Evolutionary conservation across 2,329 filamentous ascomycete genomes (phyloP), one percentile per base, ranked within the genome.

Genomic region (Huntiella moniliformis): DNA sequence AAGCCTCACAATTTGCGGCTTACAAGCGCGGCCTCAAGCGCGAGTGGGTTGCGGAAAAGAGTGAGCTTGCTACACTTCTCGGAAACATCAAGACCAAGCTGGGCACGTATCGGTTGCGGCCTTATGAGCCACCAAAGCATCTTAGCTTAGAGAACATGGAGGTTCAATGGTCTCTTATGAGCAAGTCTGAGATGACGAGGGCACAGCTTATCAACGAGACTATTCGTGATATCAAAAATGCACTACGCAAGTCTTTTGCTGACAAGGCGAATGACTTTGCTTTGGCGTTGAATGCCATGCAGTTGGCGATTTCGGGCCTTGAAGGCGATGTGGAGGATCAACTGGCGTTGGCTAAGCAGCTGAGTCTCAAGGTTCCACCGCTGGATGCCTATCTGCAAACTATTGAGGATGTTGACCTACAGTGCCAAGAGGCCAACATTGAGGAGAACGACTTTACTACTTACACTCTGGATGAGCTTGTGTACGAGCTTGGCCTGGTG

Each of bases 391-490:
- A 92, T 58, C 71, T 98, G 36, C 78, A 84, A 52, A 82, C 85
- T 52, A 95, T 98, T 57, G 82, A 77, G 11, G 76, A 75, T 8
- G 73, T 96, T 41, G 87, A 95, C 57, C 75, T 77, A 52, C 85
- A 94, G 63, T 98, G 91, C 59, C 74, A 79, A 50, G 88, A 96
- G 65, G 91, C 91, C 51, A 96, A 98, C 60, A 95, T 98, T 52
- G 91, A 98, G 62, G 91, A 98, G 57, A 98, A 98, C 61, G 91
- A 98, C 65, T 96, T 91, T 61, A 98, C 91, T n/a, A 96, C 88
- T 6, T 96, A 96, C 63, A 94, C 88, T 7, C 91, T 96, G 60
- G 91, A 98, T 58, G 91, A 98, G 63, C 71, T 98, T 37, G 77
- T 78, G 50, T 98, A 98, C 63, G 91, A 98, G 63, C 71, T 96